Percentiles rank a stretch among this genome's conserved stretches.
phyloP scores from a whole-genome alignment of 2,329 filamentous ascomycete genomes.

The Penicillium sp. region DNA sequence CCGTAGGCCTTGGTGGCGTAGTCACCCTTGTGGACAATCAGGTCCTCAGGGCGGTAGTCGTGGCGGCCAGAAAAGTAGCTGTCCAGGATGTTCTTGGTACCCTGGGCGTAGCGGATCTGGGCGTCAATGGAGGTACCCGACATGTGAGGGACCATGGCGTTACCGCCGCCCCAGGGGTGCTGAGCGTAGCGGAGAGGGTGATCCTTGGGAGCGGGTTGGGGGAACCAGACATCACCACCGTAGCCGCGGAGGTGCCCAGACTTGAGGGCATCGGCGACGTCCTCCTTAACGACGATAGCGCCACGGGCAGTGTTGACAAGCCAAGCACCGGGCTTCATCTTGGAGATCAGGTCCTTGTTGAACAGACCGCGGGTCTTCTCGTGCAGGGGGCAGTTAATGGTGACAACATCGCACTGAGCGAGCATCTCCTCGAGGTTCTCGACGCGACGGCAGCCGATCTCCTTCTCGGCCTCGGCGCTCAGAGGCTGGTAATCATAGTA shows the following conservation, averaged over 20 bases:
- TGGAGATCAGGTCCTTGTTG: slow-evolving; percentile 97
- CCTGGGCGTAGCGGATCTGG: slow-evolving; percentile 86
- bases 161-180: slow-evolving; percentile 95
- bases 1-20: slow-evolving; percentile 96
- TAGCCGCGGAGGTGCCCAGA: slow-evolving; percentile 70
- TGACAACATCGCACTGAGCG: slow-evolving; percentile 92
- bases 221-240: slow-evolving; percentile 75
- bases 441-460: slow-evolving; percentile 93
- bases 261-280: slow-evolving; percentile 92
- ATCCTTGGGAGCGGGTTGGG: slow-evolving; percentile 91
- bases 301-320: slow-evolving; percentile 98
- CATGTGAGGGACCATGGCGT: slow-evolving; percentile 99
- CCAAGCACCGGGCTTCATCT: slow-evolving; percentile 99
- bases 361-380: slow-evolving; percentile 96
- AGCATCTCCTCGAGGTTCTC: slow-evolving; percentile 91
- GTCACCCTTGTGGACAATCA: slow-evolving; percentile 87
- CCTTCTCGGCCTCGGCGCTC: slow-evolving; percentile 80
- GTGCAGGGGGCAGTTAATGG: slow-evolving; percentile 99
- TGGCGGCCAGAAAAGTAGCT: slow-evolving; percentile 86
- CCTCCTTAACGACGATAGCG: slow-evolving; percentile 99
- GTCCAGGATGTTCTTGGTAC: slow-evolving; percentile 86
- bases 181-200: slow-evolving; percentile 90
- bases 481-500: slow-evolving; percentile 99
- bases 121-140: slow-evolving; percentile 98
- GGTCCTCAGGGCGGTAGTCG: slow-evolving; percentile 87